Conservation (phyloP, 208 protist species). For the Trypanosoma mega region DNA sequence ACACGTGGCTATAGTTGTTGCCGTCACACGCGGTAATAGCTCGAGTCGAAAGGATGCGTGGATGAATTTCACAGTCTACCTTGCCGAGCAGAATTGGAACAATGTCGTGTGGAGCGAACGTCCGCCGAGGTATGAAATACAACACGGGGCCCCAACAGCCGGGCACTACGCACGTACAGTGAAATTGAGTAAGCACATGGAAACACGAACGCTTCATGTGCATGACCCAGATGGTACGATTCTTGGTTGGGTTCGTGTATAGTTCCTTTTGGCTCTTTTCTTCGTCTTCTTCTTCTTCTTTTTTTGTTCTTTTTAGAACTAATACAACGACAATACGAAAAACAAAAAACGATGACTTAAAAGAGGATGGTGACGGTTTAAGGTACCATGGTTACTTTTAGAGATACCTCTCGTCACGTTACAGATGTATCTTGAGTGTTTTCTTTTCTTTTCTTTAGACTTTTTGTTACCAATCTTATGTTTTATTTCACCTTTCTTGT, state of each 20-base stretch:
- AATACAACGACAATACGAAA: not conserved
- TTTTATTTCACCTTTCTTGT: too few species aligned
- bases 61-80: constrained; percentile 43
- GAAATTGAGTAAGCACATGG: not conserved
- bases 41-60: not conserved
- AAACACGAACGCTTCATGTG: constrained; percentile 4
- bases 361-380: not conserved
- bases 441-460: too few species aligned
- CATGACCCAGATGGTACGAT: constrained; percentile 4
- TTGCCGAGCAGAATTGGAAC: constrained; percentile 74
- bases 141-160: not conserved
- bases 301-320: too few species aligned
- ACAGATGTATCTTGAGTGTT: too few species aligned
- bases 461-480: too few species aligned
- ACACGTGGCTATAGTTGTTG: constrained; percentile 67
- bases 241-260: constrained; percentile 20
- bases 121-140: not conserved
- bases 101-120: constrained; percentile 32
- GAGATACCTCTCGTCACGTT: too few species aligned
- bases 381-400: not conserved
- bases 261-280: too few species aligned
- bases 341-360: not conserved
- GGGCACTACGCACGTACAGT: constrained; percentile 8
- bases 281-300: too few species aligned
- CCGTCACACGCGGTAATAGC: constrained; percentile 21